Evolutionary conservation across 768 basidiomycete species (phyloP).

Genomic region (Antrodiella citrinella): DNA sequence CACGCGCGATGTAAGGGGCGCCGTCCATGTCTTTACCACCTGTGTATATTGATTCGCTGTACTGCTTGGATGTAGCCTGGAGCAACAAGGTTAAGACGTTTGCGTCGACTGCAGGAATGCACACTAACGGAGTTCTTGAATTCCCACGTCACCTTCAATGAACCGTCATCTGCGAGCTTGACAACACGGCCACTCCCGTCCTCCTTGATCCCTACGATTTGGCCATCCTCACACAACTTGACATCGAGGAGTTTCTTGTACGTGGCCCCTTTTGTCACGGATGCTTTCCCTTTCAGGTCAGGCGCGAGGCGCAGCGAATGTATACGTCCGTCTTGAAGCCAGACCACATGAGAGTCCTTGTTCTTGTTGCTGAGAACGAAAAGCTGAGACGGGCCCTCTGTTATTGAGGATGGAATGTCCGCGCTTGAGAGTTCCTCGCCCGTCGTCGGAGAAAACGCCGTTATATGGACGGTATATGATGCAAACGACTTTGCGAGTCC

Average conservation of each 20-base stretch:
- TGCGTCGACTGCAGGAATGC: neutral
- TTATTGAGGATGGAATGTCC: constrained; percentile 47
- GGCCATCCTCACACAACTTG: constrained; percentile 45
- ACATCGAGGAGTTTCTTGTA: constrained; percentile 56
- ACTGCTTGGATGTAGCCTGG: constrained; percentile 34
- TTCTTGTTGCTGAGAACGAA: constrained; percentile 22
- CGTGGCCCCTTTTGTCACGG: constrained; percentile 29
- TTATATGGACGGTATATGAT: constrained; percentile 61
- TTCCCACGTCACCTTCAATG: constrained; percentile 38
- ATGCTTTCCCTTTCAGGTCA: constrained; percentile 34
- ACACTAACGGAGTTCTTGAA: constrained; percentile 47
- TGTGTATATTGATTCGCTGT: constrained; percentile 45
- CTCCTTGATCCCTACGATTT: constrained; percentile 49
- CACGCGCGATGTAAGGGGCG: constrained; percentile 46
- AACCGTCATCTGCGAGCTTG: constrained; percentile 35
- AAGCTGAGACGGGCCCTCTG: constrained; percentile 27
- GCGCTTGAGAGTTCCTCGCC: constrained; percentile 42
- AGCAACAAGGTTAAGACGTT: constrained; percentile 1
- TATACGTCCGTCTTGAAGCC: constrained; percentile 46
- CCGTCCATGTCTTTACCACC: constrained; percentile 47
- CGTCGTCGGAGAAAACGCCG: constrained; percentile 45
- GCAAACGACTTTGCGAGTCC: constrained; percentile 36
- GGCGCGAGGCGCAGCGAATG: constrained; percentile 45
- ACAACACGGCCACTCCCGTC: constrained; percentile 55
- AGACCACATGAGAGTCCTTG: constrained; percentile 26